A percentile compares a stretch with the other conserved stretches of the same genome.
phyloP scores from a whole-genome alignment of 306 rosid genomes.

The Notholithocarpus densiflorus region DNA sequence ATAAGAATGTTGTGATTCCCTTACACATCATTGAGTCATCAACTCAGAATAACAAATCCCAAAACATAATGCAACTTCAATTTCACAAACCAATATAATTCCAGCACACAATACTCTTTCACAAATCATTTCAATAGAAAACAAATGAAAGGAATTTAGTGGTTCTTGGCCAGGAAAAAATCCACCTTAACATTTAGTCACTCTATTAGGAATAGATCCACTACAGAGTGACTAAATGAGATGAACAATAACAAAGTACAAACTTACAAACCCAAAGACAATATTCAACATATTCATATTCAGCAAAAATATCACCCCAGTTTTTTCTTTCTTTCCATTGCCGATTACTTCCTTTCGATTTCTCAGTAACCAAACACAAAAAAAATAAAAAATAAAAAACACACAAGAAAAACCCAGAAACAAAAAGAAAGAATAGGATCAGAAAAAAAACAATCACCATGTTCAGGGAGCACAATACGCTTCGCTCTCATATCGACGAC shows the following conservation, averaged over 20 bases:
- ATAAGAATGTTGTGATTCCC: not conserved
- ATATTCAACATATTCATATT: not conserved
- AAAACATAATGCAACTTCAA: not conserved
- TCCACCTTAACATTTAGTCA: no score
- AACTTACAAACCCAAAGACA: no score
- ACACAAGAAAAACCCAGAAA: not conserved
- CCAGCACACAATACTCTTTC: no score
- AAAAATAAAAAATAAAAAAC: not conserved
- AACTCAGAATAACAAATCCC: no score
- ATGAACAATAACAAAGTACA: no score
- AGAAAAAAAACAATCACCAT: not conserved
- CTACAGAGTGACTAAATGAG: no score
- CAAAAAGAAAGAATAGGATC: not conserved
- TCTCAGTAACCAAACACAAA: not conserved
- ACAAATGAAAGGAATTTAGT: no score
- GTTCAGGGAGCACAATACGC: not conserved
- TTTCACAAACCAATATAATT: not conserved
- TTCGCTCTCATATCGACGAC: not conserved
- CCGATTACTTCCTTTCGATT: not conserved
- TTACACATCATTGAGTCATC: not conserved
- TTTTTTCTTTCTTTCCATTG: not conserved
- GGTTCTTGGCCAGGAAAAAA: no score
- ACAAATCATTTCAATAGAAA: no score
- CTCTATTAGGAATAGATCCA: no score
- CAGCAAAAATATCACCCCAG: not conserved